Evolutionary conservation across 306 rosid genomes (phyloP).

Genomic region (Quercus ilex): DNA sequence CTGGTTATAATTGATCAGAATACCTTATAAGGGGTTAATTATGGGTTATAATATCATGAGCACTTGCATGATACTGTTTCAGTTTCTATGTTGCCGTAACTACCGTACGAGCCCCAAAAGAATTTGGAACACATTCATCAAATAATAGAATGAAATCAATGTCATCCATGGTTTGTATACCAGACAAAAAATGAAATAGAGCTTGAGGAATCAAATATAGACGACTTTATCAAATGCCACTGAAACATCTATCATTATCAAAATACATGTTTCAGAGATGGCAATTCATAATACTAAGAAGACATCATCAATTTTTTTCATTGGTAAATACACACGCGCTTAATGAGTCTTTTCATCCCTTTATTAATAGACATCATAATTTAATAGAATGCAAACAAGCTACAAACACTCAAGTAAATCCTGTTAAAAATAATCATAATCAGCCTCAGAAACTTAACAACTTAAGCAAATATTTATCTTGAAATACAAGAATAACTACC

Average conservation of each 20-base stretch:
- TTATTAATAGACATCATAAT: not conserved
- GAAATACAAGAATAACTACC: constrained; percentile 36
- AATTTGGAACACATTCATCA: not conserved
- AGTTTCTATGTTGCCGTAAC: not conserved
- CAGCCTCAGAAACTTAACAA: not conserved
- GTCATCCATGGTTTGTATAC: not conserved
- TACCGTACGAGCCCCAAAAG: not conserved
- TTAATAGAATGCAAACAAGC: not conserved
- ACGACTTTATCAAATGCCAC: not conserved
- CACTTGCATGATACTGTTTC: not conserved
- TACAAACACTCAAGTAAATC: not conserved
- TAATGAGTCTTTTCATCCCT: too few relatives aligned
- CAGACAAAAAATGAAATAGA: not conserved
- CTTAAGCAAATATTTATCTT: not conserved
- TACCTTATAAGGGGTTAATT: not conserved
- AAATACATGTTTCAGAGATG: not conserved
- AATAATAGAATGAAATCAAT: not conserved
- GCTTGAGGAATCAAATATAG: not conserved
- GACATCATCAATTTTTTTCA: not conserved
- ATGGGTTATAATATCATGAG: not conserved
- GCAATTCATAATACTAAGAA: not conserved
- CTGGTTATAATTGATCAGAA: not conserved
- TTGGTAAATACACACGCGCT: too few relatives aligned
- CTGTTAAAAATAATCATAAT: not conserved
- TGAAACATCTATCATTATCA: not conserved